Conservation (phyloP, 1,139 yeast genomes). For the Meyerozyma guilliermondii region DNA sequence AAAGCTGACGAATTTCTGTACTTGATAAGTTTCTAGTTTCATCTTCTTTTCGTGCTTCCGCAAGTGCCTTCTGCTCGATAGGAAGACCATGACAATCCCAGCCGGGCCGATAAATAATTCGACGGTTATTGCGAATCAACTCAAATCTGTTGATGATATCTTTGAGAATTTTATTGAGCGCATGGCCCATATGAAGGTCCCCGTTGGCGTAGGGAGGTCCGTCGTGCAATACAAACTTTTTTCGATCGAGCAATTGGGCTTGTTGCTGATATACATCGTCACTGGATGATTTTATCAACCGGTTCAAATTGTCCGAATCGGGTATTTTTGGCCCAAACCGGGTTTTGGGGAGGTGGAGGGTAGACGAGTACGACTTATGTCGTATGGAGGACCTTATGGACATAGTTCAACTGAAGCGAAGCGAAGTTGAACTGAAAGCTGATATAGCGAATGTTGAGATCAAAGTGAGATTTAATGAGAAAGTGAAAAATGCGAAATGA, state of each 20-base stretch:
- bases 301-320: slow-evolving; percentile 19
- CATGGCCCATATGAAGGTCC: slow-evolving; percentile 88
- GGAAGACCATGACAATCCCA: slow-evolving; percentile 99
- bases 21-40: slow-evolving; percentile 18
- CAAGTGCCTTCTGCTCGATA: slow-evolving; percentile 80
- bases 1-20: slow-evolving; percentile 54
- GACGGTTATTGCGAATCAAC: slow-evolving; percentile 51
- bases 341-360: slow-evolving; percentile 39
- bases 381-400: background rate
- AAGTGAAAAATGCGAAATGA: background rate
- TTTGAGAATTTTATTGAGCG: slow-evolving; percentile 81
- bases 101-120: slow-evolving; percentile 77
- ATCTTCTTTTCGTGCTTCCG: slow-evolving; percentile 27
- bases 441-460: too few relatives aligned
- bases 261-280: slow-evolving; percentile 35
- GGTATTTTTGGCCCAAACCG: slow-evolving; percentile 40
- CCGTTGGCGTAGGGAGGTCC: slow-evolving; percentile 99
- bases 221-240: slow-evolving; percentile 71
- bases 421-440: too few relatives aligned
- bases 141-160: slow-evolving; percentile 78
- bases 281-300: slow-evolving; percentile 24
- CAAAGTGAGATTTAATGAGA: too few relatives aligned
- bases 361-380: slow-evolving; percentile 21
- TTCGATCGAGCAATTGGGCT: slow-evolving; percentile 19
- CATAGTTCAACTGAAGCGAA: background rate